A percentile compares a stretch with the other conserved stretches of the same genome.
These are phyloP conservation scores for Filobasidium uniguttulatum DNA, from an alignment of 1,284 basidiomycete genomes.

Conservation along the genomic window DNA sequence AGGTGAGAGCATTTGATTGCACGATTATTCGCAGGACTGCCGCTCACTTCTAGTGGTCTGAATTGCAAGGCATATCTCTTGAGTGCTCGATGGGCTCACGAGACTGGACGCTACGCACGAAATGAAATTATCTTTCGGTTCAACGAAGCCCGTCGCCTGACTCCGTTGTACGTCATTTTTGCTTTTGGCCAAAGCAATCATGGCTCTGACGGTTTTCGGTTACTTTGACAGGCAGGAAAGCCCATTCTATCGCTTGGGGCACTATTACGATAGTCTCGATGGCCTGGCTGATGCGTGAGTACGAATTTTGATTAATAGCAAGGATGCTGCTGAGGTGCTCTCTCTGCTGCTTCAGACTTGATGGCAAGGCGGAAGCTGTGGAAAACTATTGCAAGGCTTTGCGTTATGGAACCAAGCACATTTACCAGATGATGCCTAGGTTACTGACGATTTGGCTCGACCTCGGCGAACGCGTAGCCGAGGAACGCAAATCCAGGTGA, in stretches of 20 bases:
- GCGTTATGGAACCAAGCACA: conserved; percentile 78
- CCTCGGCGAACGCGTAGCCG: conserved; percentile 49
- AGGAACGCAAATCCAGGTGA: background rate
- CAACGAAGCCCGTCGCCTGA: conserved; percentile 45
- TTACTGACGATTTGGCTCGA: conserved; percentile 94
- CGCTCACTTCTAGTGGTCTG: background rate
- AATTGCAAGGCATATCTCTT: conserved; percentile 58
- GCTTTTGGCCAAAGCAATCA: conserved; percentile 4
- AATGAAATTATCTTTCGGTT: conserved; percentile 52
- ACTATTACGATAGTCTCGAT: conserved; percentile 57
- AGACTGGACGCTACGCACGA: conserved; percentile 66
- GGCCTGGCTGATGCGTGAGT: conserved; percentile 18
- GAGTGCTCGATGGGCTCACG: conserved; percentile 86
- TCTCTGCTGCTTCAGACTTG: background rate
- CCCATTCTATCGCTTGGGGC: conserved; percentile 69
- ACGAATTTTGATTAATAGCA: background rate
- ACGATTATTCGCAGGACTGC: background rate
- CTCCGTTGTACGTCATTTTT: conserved; percentile 43
- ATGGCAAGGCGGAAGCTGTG: background rate
- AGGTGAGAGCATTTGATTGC: conserved; percentile 49
- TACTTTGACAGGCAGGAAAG: conserved; percentile 58
- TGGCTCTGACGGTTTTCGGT: too few relatives aligned
- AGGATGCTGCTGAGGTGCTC: background rate
- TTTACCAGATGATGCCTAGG: conserved; percentile 90
- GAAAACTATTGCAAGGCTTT: conserved; percentile 59